Evolutionary conservation across 2,329 filamentous ascomycete species (phyloP), one percentile per base, ranked within the genome.

Genomic region (Ceratocystis albifundus): DNA sequence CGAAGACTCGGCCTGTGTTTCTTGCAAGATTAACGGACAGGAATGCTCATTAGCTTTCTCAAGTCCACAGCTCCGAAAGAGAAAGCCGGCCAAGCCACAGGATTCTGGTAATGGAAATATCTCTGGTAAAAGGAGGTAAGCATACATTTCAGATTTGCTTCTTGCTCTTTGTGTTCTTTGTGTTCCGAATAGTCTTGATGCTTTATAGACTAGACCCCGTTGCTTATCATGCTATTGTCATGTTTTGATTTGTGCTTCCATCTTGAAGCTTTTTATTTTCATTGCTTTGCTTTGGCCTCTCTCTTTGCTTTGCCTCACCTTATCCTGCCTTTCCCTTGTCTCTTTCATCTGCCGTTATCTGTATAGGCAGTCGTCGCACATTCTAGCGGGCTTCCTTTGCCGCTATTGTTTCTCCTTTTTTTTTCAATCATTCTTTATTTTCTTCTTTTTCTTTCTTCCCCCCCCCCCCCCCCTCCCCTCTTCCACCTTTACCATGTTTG

Each of bases 21-120:
- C 89, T 69, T 95, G 90, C 76, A 87, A 89, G 73, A 85, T 87
- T 74, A 86, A 87, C 75, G 87, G 86, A 72, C 84, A 89, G 73
- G 86, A 90, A 71, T 94, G 89, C 76, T 92, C 89, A 55, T 85
- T 92, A 74, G 80, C 86, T 63, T 85, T 87, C 70, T 59, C 30
- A 7, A 90, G 88, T 74, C 89, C 89, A 28, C 85, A 86, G 72
- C 86, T 88, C 67, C 84, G 89, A 71, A 94, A 94, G 79, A 83
- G 90, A 74, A 93, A 92, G 78, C 77, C 89, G 69, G 84, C 87
- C 75, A 81, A 84, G 22, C 30, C 28, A 10, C 32, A n/a, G 32
- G 20, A 45, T 41, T 46, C 86, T 71, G 77, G 80, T 68, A 77
- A 80, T 73, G 82, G 85, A 70, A 84, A 87, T 69, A 80, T 78